Conservation (phyloP, 2,329 filamentous ascomycete genomes). For the Aspergillus tubingensis region DNA sequence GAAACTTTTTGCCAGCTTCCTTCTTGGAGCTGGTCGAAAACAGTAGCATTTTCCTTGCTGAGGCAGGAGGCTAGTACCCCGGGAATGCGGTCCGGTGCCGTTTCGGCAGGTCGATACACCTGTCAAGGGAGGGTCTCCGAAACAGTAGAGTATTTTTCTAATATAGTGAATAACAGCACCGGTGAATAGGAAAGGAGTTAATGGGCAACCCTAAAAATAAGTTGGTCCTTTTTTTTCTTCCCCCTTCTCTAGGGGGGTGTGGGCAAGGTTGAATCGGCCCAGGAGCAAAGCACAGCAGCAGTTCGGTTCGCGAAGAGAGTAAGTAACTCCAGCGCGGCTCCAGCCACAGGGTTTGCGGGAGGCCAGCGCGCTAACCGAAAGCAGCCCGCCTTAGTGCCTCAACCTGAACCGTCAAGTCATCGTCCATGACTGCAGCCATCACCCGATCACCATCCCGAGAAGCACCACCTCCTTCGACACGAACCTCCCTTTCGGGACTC, state of each 20-base stretch:
- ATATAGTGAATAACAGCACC: not conserved
- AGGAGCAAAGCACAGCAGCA: no score
- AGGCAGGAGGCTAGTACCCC: not conserved
- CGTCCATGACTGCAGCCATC: conserved; percentile 36
- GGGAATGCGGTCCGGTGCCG: not conserved
- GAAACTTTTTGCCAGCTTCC: not conserved
- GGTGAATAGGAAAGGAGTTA: not conserved
- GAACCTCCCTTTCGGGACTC: conserved; percentile 29
- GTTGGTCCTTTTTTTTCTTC: no score
- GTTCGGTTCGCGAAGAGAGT: not conserved
- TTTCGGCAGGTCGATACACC: not conserved
- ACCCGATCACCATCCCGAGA: conserved; percentile 34
- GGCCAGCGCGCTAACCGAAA: conserved; percentile 42
- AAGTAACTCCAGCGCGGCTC: conserved; percentile 5
- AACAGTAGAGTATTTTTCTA: no score
- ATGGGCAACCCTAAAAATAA: no score
- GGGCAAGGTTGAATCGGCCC: no score
- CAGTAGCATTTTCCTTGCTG: not conserved
- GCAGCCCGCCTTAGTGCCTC: conserved; percentile 43
- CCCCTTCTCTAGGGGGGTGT: no score
- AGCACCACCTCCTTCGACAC: conserved; percentile 23
- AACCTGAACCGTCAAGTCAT: conserved; percentile 36
- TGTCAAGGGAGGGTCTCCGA: not conserved
- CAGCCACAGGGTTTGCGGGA: conserved; percentile 27
- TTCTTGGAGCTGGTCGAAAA: not conserved